Evolutionary conservation across 2,329 filamentous ascomycete species (phyloP), one percentile per base, ranked within the genome.

Genomic region (Hymenoscyphus infarciens): DNA sequence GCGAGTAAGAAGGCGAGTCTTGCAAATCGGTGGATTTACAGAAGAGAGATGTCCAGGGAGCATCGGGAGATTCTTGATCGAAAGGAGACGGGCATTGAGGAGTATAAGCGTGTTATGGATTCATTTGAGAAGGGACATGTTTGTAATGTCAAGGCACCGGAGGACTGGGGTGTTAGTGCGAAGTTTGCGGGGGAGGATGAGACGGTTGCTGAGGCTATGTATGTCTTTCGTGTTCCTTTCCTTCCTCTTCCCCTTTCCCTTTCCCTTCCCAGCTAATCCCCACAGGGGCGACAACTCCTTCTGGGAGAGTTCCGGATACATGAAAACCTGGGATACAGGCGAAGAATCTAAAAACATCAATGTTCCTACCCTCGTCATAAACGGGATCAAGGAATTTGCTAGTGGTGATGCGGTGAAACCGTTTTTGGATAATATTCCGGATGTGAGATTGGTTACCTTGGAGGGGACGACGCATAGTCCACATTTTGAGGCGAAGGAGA

Each of bases 361-460:
- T 0, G 74, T 75, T 3, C 71, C 74, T n/a, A 77, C 75, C 2
- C 67, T 81, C 39, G 65, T 81, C 0, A 71, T 78, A 56, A 80
- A 80, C 67, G 78, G 77, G 4, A 69, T 73, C 56, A 78, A 74
- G 62, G 79, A 80, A 62, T 62, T 67, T 45, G 68, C 64, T 6
- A 62, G 63, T 10, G 69, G 78, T 64, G 69, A 74, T 38, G 71
- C 68, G 19, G 67, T 74, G n/a, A 66, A 67, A 56, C 73, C 75
- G 0, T 79, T 70, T 64, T 79, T 77, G 62, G 60, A 71, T 1
- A 64, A 70, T 3, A 78, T 79, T 27, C 66, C 67, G 6, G 74
- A 74, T 64, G 75, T 77, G 54, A 78, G 76, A 65, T 80, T 77
- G 78, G 70, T 77, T 10, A 72, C 61, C 3, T 68, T 75, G 38